phyloP scores from a whole-genome alignment of 352 stramenopile species.

The Globisporangium paddicum region DNA sequence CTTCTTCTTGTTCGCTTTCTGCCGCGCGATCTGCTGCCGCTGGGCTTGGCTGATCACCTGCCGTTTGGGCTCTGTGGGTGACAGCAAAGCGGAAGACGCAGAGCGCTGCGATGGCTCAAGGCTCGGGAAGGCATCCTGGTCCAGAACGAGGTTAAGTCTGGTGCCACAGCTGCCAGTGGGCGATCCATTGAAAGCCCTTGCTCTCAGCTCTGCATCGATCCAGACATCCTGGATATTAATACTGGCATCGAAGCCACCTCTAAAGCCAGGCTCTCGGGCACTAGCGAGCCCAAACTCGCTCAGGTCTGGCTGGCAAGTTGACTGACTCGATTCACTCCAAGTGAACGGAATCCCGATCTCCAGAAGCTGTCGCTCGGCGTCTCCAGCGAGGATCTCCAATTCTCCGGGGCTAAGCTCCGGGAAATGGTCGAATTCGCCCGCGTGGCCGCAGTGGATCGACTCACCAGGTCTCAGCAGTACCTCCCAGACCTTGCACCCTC shows the following conservation, averaged over 20 bases:
- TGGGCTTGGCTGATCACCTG: constrained; percentile 10
- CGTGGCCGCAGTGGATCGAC: not conserved
- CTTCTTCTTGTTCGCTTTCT: not conserved
- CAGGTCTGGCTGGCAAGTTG: not conserved
- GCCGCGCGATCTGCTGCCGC: constrained; percentile 7
- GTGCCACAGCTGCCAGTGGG: not conserved
- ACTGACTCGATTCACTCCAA: not conserved
- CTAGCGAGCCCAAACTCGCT: not conserved
- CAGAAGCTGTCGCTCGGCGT: constrained; percentile 28
- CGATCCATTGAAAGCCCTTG: not conserved
- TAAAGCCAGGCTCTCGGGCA: not conserved
- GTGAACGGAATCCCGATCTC: constrained; percentile 10
- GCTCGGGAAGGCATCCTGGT: constrained; percentile 8
- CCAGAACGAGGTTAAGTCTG: constrained; percentile 6
- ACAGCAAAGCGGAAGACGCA: not conserved
- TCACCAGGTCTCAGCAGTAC: not conserved
- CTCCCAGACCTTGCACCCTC: not conserved
- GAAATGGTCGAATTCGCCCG: constrained; percentile 12
- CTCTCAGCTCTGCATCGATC: not conserved
- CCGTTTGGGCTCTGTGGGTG: constrained; percentile 11
- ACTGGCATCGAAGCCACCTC: not conserved
- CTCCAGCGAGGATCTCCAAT: constrained; percentile 30
- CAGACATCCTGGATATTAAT: not conserved
- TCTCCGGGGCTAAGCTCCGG: constrained; percentile 16
- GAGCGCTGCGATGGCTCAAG: not conserved